These are phyloP conservation scores for Epichloe amarillans DNA, from an alignment of 2,329 filamentous ascomycete species.

Conservation along the genomic window DNA sequence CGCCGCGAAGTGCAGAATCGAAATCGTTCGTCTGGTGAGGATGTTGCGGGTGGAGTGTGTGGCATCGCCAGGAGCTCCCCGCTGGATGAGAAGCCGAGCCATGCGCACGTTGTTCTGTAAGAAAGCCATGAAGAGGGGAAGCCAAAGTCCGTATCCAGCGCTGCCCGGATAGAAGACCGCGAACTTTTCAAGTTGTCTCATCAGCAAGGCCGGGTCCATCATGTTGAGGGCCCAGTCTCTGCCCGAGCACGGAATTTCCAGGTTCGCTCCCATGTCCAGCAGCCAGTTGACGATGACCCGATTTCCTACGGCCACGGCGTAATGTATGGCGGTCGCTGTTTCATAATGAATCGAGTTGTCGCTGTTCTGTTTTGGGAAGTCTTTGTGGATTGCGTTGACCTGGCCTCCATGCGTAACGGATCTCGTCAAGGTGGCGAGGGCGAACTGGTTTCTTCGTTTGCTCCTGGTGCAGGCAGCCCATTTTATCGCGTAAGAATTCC, in stretches of 20 bases:
- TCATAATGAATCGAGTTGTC: neutral
- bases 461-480: slow-evolving; percentile 1
- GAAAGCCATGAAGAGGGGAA: slow-evolving; percentile 1
- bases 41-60: neutral
- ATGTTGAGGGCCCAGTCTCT: neutral
- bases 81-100: neutral
- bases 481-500: neutral
- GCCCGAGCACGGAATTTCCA: neutral
- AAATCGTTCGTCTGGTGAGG: neutral
- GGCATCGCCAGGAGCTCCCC: neutral
- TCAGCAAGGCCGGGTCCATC: neutral
- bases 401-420: neutral
- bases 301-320: neutral
- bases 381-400: neutral
- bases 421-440: neutral
- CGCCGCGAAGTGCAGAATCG: neutral
- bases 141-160: neutral
- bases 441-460: neutral
- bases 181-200: neutral
- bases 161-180: neutral
- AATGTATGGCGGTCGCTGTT: slow-evolving; percentile 1
- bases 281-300: neutral
- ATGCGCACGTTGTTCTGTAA: neutral
- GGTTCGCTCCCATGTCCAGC: neutral
- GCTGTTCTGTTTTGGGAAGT: neutral